phyloP scores from a whole-genome alignment of 306 rosid genomes.

The Astragalus membranaceus region DNA sequence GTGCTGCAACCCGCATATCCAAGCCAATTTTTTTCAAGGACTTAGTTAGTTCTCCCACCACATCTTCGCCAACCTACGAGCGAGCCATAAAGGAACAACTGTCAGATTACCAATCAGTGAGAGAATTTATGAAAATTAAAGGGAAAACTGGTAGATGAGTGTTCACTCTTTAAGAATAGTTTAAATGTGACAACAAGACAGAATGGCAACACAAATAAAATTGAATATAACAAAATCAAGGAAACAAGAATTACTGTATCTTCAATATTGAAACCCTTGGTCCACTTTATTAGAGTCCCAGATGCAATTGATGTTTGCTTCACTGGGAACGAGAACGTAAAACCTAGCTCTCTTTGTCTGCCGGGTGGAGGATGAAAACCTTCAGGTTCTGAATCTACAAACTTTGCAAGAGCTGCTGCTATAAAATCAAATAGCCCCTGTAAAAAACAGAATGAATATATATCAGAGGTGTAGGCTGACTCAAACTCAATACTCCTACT shows the following conservation, averaged over 20 bases:
- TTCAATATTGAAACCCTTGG: constrained; percentile 81
- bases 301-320: constrained; percentile 76
- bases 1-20: constrained; percentile 83
- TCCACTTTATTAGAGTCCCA: constrained; percentile 87
- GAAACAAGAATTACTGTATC: constrained; percentile 45
- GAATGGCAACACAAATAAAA: background rate
- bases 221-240: constrained; percentile 18
- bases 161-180: too few relatives aligned
- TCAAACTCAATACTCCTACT: constrained; percentile 7
- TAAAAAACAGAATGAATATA: constrained; percentile 22
- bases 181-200: background rate
- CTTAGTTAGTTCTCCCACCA: constrained; percentile 69
- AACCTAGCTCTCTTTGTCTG: constrained; percentile 90
- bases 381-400: constrained; percentile 72
- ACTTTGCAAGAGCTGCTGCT: constrained; percentile 69
- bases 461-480: constrained; percentile 2
- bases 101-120: constrained; percentile 7
- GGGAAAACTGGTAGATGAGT: too few relatives aligned
- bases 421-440: constrained; percentile 88
- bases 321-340: constrained; percentile 92
- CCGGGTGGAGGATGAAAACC: constrained; percentile 63
- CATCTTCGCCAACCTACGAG: constrained; percentile 81
- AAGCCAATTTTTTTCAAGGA: constrained; percentile 75
- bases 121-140: too few relatives aligned
- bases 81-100: background rate